Conservation (phyloP, 768 basidiomycete genomes). For the Boletus sp. region DNA sequence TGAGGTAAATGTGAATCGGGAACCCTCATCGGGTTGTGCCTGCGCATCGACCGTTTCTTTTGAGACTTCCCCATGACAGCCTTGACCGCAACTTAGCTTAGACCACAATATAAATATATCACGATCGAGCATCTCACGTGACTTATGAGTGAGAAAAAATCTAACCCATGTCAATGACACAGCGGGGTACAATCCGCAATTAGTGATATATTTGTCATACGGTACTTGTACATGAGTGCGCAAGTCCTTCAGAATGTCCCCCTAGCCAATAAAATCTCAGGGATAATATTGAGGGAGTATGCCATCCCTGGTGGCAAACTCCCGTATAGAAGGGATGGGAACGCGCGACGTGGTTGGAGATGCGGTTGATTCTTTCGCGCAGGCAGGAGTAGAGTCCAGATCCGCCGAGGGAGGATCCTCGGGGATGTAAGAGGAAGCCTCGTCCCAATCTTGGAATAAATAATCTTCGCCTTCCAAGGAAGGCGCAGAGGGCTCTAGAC, state of each 20-base stretch:
- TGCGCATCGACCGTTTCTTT: slow-evolving; percentile 78
- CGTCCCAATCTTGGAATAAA: slow-evolving; percentile 24
- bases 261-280: slow-evolving; percentile 10
- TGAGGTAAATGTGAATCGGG: slow-evolving; percentile 89
- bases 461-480: slow-evolving; percentile 24
- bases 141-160: neutral
- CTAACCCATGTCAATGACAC: no score
- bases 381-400: neutral
- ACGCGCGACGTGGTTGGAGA: neutral
- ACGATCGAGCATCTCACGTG: slow-evolving; percentile 6
- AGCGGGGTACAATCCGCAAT: slow-evolving; percentile 5
- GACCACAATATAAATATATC: no score
- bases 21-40: slow-evolving; percentile 92
- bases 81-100: no score
- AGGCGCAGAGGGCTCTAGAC: slow-evolving; percentile 50
- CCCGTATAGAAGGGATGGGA: slow-evolving; percentile 5
- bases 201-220: slow-evolving; percentile 23
- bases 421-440: slow-evolving; percentile 1
- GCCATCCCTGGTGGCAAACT: slow-evolving; percentile 10
- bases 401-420: slow-evolving; percentile 2
- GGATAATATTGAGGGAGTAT: slow-evolving; percentile 31
- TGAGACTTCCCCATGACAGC: slow-evolving; percentile 88
- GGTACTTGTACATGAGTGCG: slow-evolving; percentile 22
- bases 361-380: neutral
- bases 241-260: slow-evolving; percentile 9